phyloP scores from a whole-genome alignment of 305 asterid genomes.

The Fraxinus baroniana region DNA sequence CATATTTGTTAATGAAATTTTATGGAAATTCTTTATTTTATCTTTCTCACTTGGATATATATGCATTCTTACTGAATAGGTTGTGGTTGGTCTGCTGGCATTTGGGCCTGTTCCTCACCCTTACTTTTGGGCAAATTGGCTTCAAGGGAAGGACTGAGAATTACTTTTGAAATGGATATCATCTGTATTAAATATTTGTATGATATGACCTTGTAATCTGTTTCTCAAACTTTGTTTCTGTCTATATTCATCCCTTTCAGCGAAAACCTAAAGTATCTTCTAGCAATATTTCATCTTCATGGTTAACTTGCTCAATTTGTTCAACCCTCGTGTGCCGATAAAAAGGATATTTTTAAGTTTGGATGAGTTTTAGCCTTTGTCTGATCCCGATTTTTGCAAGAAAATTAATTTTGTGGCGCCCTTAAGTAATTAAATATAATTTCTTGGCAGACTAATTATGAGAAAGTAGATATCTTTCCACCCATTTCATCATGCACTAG shows the following conservation, averaged over 20 bases:
- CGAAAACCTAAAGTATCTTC: neutral
- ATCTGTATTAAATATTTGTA: conserved; percentile 8
- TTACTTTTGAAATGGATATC: conserved; percentile 44
- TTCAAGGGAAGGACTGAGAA: conserved; percentile 96
- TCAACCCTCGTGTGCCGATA: neutral
- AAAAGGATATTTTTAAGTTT: too few species aligned
- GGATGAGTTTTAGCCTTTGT: neutral
- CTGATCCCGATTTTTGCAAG: too few species aligned
- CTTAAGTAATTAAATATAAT: too few species aligned
- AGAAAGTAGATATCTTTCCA: too few species aligned
- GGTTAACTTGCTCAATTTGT: neutral
- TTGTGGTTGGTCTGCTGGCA: conserved; percentile 90
- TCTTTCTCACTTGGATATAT: neutral
- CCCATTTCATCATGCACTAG: too few species aligned
- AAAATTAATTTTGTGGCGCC: too few species aligned
- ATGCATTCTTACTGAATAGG: conserved; percentile 38
- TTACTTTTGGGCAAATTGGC: conserved; percentile 94
- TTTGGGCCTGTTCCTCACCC: conserved; percentile 65
- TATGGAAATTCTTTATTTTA: neutral
- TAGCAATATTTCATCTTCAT: neutral
- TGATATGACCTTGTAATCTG: conserved; percentile 6
- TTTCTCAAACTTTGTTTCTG: neutral
- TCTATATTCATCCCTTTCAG: neutral
- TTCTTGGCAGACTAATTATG: too few species aligned
- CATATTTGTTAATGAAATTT: neutral